Evolutionary conservation across 2,329 filamentous ascomycete species (phyloP).

Genomic region (Beauveria asiatica): DNA sequence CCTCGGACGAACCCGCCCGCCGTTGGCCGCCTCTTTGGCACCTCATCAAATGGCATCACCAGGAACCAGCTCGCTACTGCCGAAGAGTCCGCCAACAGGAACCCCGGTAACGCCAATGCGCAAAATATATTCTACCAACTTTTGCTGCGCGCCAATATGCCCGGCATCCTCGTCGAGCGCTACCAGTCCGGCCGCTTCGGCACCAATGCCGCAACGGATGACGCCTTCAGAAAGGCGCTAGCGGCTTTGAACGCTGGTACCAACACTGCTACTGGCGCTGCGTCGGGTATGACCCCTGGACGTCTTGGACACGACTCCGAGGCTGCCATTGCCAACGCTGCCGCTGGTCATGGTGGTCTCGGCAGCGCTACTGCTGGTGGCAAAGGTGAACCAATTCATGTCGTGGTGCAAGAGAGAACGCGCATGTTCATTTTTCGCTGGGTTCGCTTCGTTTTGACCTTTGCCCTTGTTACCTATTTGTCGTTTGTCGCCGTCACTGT

Average conservation of each 20-base stretch:
- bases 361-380: slow-evolving; percentile 44
- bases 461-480: slow-evolving; percentile 70
- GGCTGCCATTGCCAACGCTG: slow-evolving; percentile 22
- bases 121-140: slow-evolving; percentile 94
- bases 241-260: slow-evolving; percentile 24
- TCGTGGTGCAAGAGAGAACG: slow-evolving; percentile 86
- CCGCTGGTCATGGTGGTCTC: slow-evolving; percentile 14
- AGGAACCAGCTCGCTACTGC: slow-evolving; percentile 68
- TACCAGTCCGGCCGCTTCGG: slow-evolving; percentile 83
- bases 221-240: slow-evolving; percentile 70
- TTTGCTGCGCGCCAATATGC: slow-evolving; percentile 84
- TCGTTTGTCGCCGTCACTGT: slow-evolving; percentile 72
- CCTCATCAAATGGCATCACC: slow-evolving; percentile 40
- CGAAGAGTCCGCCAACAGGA: slow-evolving; percentile 88
- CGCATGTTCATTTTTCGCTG: slow-evolving; percentile 77
- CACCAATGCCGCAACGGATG: slow-evolving; percentile 66
- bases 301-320: slow-evolving; percentile 22
- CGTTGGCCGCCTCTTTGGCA: slow-evolving; percentile 30
- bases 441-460: slow-evolving; percentile 78
- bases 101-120: slow-evolving; percentile 74
- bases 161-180: slow-evolving; percentile 82
- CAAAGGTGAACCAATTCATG: slow-evolving; percentile 83
- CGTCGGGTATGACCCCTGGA: slow-evolving; percentile 16
- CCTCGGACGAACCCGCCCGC: background rate
- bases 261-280: slow-evolving; percentile 18